Percentiles rank a stretch among this genome's conserved stretches.
These are phyloP conservation scores for Pestalotiopsis sp. DNA, from an alignment of 2,329 filamentous ascomycete species.

Conservation along the genomic window DNA sequence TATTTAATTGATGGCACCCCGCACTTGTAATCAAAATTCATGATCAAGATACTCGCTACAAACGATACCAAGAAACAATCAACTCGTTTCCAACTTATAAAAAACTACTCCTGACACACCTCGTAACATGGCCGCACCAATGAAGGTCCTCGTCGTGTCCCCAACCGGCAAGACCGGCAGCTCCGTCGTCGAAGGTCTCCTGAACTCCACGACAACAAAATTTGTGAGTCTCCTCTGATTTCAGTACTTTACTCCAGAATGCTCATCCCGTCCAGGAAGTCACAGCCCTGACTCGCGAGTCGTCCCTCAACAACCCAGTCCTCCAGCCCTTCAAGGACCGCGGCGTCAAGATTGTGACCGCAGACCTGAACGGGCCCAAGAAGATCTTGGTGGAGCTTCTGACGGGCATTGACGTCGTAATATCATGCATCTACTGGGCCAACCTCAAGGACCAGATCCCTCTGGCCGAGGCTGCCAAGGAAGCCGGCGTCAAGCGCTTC, in stretches of 20 bases:
- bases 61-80: not conserved
- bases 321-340: not conserved
- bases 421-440: constrained; percentile 38
- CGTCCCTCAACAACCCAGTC: not conserved
- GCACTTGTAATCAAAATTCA: not conserved
- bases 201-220: not conserved
- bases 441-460: constrained; percentile 41
- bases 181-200: constrained; percentile 4
- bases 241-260: too few relatives aligned
- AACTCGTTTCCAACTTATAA: not conserved
- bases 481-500: constrained; percentile 50
- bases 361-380: not conserved
- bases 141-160: constrained; percentile 2
- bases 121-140: constrained; percentile 5
- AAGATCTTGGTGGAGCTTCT: not conserved
- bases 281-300: not conserved
- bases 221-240: not conserved
- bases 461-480: constrained; percentile 47
- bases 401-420: constrained; percentile 37
- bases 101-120: not conserved
- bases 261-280: not conserved
- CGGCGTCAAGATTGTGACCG: not conserved
- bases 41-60: not conserved
- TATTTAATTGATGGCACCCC: not conserved
- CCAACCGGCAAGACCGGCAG: constrained; percentile 1